These are phyloP conservation scores for Ceratobasidium sp. DNA, from an alignment of 1,284 basidiomycete species.

Conservation along the genomic window DNA sequence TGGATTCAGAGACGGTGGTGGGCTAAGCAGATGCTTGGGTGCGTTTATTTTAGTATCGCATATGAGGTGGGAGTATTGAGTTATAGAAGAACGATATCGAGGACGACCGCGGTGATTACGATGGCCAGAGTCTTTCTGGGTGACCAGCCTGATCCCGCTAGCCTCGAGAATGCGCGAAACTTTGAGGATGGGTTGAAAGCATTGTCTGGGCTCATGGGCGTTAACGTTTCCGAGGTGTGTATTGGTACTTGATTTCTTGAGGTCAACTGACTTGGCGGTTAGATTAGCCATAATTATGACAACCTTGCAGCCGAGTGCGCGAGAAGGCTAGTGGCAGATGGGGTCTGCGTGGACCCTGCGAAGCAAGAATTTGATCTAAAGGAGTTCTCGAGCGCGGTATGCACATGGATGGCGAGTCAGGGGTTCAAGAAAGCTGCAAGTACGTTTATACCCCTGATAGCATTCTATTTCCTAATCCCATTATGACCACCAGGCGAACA, in stretches of 20 bases:
- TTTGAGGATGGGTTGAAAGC: constrained; percentile 37
- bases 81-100: constrained; percentile 13
- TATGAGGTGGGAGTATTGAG: constrained; percentile 54
- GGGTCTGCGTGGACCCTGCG: constrained; percentile 3
- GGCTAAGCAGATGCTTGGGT: constrained; percentile 33
- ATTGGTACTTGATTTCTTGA: not conserved
- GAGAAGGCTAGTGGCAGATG: constrained; percentile 52
- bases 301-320: constrained; percentile 59
- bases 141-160: not conserved
- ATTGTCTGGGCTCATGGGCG: constrained; percentile 29
- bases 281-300: constrained; percentile 59
- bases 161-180: not conserved
- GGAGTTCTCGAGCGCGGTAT: constrained; percentile 59
- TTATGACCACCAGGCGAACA: constrained; percentile 43
- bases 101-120: not conserved
- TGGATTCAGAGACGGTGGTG: constrained; percentile 41
- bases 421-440: constrained; percentile 59
- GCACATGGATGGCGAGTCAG: constrained; percentile 60
- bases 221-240: constrained; percentile 54
- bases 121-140: not conserved
- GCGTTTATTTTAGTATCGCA: constrained; percentile 45
- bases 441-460: constrained; percentile 50
- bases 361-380: constrained; percentile 48
- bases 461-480: constrained; percentile 17
- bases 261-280: not conserved